These are phyloP conservation scores for Globisporangium nunn DNA, from an alignment of 352 stramenopile genomes.

Conservation along the genomic window DNA sequence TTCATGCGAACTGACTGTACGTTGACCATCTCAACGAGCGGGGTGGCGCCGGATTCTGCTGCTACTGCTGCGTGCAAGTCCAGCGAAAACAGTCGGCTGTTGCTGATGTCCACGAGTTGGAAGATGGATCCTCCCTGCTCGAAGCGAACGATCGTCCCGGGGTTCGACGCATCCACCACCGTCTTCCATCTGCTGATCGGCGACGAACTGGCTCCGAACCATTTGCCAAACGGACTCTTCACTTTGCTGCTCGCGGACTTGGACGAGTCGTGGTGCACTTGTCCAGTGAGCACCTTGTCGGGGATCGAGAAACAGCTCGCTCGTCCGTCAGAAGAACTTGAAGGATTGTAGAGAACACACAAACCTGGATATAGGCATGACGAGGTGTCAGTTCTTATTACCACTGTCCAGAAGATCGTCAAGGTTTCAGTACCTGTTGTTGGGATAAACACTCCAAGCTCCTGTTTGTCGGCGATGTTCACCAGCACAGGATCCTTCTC, in stretches of 20 bases:
- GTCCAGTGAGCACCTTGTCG: constrained; percentile 40
- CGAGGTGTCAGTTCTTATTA: neutral
- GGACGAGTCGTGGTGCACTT: constrained; percentile 20
- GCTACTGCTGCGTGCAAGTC: constrained; percentile 22
- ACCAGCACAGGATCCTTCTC: constrained; percentile 43
- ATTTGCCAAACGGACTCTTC: constrained; percentile 32
- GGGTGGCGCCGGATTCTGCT: neutral
- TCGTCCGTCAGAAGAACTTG: constrained; percentile 28
- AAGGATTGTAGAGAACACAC: constrained; percentile 36
- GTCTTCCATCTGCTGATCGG: constrained; percentile 18
- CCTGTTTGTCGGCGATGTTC: constrained; percentile 26
- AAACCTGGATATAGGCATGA: constrained; percentile 16
- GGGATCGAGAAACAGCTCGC: constrained; percentile 47
- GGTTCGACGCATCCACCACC: constrained; percentile 16
- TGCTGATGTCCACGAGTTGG: constrained; percentile 41
- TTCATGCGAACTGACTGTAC: constrained; percentile 29
- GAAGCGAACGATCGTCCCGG: constrained; percentile 34
- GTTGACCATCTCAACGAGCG: constrained; percentile 21
- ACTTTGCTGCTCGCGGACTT: neutral
- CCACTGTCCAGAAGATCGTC: neutral
- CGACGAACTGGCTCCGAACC: constrained; percentile 19
- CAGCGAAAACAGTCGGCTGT: constrained; percentile 36
- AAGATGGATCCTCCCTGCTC: constrained; percentile 45
- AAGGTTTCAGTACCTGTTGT: constrained; percentile 25
- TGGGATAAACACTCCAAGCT: constrained; percentile 54